Percentiles rank a stretch among this genome's conserved stretches.
These are phyloP conservation scores for Pseudogymnoascus destructans DNA, from an alignment of 2,329 filamentous ascomycete genomes.

Conservation along the genomic window DNA sequence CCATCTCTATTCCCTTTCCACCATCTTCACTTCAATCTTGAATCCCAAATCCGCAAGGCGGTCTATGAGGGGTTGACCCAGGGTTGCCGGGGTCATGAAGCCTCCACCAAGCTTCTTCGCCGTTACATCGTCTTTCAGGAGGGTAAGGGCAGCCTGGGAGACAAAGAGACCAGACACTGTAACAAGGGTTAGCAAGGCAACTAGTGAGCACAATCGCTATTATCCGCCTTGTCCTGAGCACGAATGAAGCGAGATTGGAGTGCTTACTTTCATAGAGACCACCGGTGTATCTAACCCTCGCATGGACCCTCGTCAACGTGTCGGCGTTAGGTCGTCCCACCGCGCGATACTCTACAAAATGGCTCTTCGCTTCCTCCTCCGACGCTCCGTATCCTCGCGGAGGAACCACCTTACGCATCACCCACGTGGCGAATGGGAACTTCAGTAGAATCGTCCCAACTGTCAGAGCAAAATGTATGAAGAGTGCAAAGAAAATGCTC, in stretches of 20 bases:
- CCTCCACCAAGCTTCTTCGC: conserved; percentile 47
- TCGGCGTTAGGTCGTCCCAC: conserved; percentile 46
- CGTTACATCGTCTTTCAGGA: conserved; percentile 42
- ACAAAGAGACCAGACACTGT: conserved; percentile 53
- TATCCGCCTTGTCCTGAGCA: neutral
- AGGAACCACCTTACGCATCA: conserved; percentile 33
- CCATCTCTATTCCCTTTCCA: conserved; percentile 13
- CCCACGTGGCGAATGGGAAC: conserved; percentile 27
- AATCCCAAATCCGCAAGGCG: conserved; percentile 48
- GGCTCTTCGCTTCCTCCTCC: conserved; percentile 40
- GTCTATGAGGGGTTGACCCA: conserved; percentile 55
- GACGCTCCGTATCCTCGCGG: conserved; percentile 43
- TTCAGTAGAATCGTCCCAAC: conserved; percentile 31
- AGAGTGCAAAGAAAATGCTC: conserved; percentile 37
- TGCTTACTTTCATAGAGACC: conserved; percentile 51
- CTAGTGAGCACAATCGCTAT: neutral
- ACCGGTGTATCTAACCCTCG: conserved; percentile 42
- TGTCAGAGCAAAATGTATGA: conserved; percentile 36
- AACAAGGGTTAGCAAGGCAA: conserved; percentile 11
- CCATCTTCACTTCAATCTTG: conserved; percentile 43
- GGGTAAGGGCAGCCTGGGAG: conserved; percentile 48
- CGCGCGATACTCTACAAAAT: conserved; percentile 50
- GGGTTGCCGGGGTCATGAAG: conserved; percentile 56
- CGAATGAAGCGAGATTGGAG: neutral
- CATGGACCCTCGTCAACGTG: conserved; percentile 34